A percentile compares a stretch with the other conserved stretches of the same genome.
Conservation (phyloP, 208 protist genomes). For the Trypanosoma cruzi region DNA sequence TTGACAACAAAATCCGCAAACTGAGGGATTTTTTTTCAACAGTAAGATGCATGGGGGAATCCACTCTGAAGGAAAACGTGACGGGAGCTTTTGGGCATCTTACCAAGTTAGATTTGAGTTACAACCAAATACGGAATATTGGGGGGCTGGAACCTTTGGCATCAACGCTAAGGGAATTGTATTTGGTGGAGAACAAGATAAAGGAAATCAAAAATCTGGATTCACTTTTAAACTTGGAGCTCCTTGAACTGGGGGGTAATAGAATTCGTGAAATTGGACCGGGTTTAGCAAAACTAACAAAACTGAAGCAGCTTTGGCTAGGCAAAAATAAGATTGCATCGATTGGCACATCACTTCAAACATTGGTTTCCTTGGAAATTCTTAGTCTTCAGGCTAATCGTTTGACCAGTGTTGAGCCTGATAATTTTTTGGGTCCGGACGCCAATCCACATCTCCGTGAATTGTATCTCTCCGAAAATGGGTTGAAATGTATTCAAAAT, state of each 20-base stretch:
- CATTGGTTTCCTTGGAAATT: slow-evolving; percentile 51
- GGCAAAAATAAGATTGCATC: slow-evolving; percentile 92
- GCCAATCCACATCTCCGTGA: slow-evolving; percentile 64
- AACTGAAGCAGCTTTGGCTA: slow-evolving; percentile 85
- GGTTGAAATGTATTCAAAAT: slow-evolving; percentile 61
- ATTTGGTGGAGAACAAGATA: slow-evolving; percentile 93
- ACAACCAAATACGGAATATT: slow-evolving; percentile 89
- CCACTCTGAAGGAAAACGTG: slow-evolving; percentile 27
- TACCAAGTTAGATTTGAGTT: slow-evolving; percentile 88
- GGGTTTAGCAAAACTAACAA: slow-evolving; percentile 62
- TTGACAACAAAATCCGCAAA: slow-evolving; percentile 92
- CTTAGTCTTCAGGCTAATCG: slow-evolving; percentile 91
- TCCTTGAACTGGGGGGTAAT: slow-evolving; percentile 92
- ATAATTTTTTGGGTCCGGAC: slow-evolving; percentile 55
- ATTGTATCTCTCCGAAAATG: slow-evolving; percentile 88
- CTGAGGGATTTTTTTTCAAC: slow-evolving; percentile 76
- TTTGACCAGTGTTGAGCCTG: slow-evolving; percentile 59
- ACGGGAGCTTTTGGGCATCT: slow-evolving; percentile 52
- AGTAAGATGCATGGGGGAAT: slow-evolving; percentile 29
- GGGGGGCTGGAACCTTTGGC: slow-evolving; percentile 67
- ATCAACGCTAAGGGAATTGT: slow-evolving; percentile 82
- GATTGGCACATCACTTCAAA: slow-evolving; percentile 64
- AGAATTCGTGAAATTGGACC: slow-evolving; percentile 77
- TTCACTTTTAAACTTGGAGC: slow-evolving; percentile 69
- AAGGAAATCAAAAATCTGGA: slow-evolving; percentile 87